A percentile compares a stretch with the other conserved stretches of the same genome.
Evolutionary conservation across 768 basidiomycete genomes (phyloP).

Genomic region (Russula compacta): DNA sequence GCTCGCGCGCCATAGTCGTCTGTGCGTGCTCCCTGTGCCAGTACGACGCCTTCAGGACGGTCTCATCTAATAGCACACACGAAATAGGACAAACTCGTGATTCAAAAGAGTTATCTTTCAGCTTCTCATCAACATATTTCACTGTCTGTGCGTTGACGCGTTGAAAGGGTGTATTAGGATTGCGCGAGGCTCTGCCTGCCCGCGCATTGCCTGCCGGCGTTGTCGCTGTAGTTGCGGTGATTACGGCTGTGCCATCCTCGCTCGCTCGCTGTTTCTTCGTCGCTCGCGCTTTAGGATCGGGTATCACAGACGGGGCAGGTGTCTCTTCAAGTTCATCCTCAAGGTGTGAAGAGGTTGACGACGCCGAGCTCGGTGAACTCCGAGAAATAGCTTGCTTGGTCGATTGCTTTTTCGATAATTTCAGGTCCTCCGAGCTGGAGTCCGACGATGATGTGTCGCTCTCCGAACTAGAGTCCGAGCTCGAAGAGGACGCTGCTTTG

Average conservation of each 20-base stretch:
- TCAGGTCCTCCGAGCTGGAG: slow-evolving; percentile 6
- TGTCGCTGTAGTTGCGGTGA: background rate
- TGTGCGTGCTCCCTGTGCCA: slow-evolving; percentile 43
- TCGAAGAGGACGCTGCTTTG: background rate
- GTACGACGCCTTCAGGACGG: background rate
- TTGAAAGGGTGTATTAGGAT: slow-evolving; percentile 63
- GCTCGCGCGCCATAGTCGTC: slow-evolving; percentile 89
- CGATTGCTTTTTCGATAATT: background rate
- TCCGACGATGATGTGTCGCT: slow-evolving; percentile 4
- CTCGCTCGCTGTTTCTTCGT: slow-evolving; percentile 17
- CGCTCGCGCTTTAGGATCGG: background rate
- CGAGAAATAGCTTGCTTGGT: background rate
- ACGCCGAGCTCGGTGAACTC: slow-evolving; percentile 18
- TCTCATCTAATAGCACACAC: slow-evolving; percentile 3
- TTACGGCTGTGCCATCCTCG: slow-evolving; percentile 9
- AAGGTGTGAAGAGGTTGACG: slow-evolving; percentile 16
- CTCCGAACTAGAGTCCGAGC: slow-evolving; percentile 21
- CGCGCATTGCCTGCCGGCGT: slow-evolving; percentile 9
- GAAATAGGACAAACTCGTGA: slow-evolving; percentile 47
- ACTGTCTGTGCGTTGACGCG: slow-evolving; percentile 64
- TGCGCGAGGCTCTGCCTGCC: slow-evolving; percentile 31
- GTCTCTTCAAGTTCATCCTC: slow-evolving; percentile 10
- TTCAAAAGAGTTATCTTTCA: slow-evolving; percentile 72
- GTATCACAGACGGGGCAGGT: background rate
- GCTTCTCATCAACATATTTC: slow-evolving; percentile 34